phyloP scores from a whole-genome alignment of 2,329 filamentous ascomycete genomes.

The Myotisia sp. region DNA sequence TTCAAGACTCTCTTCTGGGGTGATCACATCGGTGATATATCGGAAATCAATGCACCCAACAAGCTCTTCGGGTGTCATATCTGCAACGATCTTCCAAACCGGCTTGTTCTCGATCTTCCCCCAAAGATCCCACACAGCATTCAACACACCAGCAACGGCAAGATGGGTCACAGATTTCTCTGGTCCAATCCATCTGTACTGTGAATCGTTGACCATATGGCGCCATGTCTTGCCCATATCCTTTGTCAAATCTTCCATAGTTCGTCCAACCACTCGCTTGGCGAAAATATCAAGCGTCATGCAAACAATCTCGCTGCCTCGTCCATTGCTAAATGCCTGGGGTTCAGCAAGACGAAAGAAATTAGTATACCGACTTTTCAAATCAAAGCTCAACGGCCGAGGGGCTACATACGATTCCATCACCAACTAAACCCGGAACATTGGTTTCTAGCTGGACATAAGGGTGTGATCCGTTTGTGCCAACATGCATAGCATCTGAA shows the following conservation, averaged over 20 bases:
- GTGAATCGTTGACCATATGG: constrained; percentile 77
- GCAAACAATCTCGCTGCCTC: constrained; percentile 87
- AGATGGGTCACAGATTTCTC: constrained; percentile 93
- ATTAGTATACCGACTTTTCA: not conserved
- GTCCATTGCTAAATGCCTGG: constrained; percentile 37
- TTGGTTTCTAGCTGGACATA: constrained; percentile 83
- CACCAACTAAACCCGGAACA: constrained; percentile 41
- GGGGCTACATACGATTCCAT: constrained; percentile 26
- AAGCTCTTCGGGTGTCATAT: constrained; percentile 79
- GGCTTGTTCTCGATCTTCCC: constrained; percentile 74
- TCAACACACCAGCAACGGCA: constrained; percentile 74
- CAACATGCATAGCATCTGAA: constrained; percentile 91
- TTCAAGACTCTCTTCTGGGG: constrained; percentile 63
- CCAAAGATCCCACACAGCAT: constrained; percentile 93
- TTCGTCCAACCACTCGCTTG: constrained; percentile 59
- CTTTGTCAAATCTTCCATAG: constrained; percentile 59
- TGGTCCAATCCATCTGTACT: constrained; percentile 84
- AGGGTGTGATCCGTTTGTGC: constrained; percentile 83
- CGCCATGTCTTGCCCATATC: constrained; percentile 86
- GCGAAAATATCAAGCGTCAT: constrained; percentile 66
- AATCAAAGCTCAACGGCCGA: not conserved
- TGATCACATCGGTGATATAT: constrained; percentile 88
- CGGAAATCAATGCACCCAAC: constrained; percentile 84
- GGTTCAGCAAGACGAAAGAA: not conserved
- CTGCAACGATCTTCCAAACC: constrained; percentile 77